Conservation (phyloP, 2,329 filamentous ascomycete species). For the Hypoxylon sp. region DNA sequence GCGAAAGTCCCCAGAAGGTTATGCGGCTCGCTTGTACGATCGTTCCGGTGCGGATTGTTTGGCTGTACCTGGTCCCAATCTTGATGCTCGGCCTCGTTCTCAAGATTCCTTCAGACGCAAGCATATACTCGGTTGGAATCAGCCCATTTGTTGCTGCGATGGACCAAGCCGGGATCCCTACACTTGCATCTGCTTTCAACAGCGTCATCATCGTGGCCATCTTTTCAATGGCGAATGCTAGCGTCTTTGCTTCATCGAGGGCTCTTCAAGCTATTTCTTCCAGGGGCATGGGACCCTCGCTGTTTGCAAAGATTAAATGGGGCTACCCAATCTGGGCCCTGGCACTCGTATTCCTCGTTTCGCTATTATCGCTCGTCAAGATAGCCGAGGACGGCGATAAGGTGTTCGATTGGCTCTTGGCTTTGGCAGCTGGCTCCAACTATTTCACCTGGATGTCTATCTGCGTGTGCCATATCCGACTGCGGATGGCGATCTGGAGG, state of each 20-base stretch:
- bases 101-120: conserved; percentile 39
- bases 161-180: conserved; percentile 49
- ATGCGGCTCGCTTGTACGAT: conserved; percentile 59
- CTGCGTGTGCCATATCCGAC: conserved; percentile 63
- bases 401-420: conserved; percentile 64
- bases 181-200: conserved; percentile 54
- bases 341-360: conserved; percentile 58
- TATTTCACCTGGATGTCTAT: conserved; percentile 66
- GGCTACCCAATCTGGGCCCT: conserved; percentile 63
- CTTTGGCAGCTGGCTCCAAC: conserved; percentile 62
- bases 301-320: conserved; percentile 49
- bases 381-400: conserved; percentile 55
- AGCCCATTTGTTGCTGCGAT: conserved; percentile 53
- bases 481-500: conserved; percentile 58
- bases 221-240: conserved; percentile 61
- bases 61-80: conserved; percentile 59
- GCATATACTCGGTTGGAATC: conserved; percentile 36
- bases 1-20: conserved; percentile 56
- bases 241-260: conserved; percentile 57
- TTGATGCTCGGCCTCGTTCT: conserved; percentile 57
- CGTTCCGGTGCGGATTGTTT: conserved; percentile 58
- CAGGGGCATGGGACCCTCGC: conserved; percentile 55
- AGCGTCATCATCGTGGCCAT: conserved; percentile 57
- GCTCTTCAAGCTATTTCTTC: conserved; percentile 56
- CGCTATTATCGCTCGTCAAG: conserved; percentile 62